Evolutionary conservation across 2,329 filamentous ascomycete genomes (phyloP), one percentile per base, ranked within the genome.

Genomic region (Huntiella bhutanensis): DNA sequence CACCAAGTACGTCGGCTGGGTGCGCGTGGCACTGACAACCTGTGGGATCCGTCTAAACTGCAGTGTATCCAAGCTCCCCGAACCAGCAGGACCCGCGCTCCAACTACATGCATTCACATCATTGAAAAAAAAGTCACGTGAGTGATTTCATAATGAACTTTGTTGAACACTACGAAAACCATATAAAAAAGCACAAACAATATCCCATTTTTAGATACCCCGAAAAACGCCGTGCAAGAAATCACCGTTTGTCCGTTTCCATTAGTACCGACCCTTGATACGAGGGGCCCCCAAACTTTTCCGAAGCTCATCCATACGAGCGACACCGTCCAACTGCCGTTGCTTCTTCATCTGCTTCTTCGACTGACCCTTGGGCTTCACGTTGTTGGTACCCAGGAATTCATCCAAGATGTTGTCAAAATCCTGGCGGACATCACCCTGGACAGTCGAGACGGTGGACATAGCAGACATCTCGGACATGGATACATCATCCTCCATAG

Each of bases 391-490:
- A 6, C 77, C 82, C 19, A 96, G 64, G 63, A 98, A 98, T 48
- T 94, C 87, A 58, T 96, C 88, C 69, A 98, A 77, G 58, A 96
- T 85, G 51, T 69, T 73, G 58, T 94, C 80, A 61, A 98, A 94
- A 58, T 95, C 87, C 35, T 70, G 67, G 40, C 85, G 69, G 34
- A 84, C 65, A 7, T 79, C 72, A 0, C 79, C 80, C 58, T 63
- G 71, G 1, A 83, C 77, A 51, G 74, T 80, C 1, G 80, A 84
- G 46, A 71, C 69, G 3, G 70, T 70, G 8, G 76, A 78, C 40
- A 75, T 64, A 4, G 67, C 73, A 8, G 75, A 78, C 55, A 78
- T 66, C 3, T 74, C 76, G 6, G 60, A 65, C 57, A 66, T 64
- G 45, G 69, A 67, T 49, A 69, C 66, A 33, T 61, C 56, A 36